phyloP scores from a whole-genome alignment of 768 basidiomycete genomes.

The Termitomyces sp. region DNA sequence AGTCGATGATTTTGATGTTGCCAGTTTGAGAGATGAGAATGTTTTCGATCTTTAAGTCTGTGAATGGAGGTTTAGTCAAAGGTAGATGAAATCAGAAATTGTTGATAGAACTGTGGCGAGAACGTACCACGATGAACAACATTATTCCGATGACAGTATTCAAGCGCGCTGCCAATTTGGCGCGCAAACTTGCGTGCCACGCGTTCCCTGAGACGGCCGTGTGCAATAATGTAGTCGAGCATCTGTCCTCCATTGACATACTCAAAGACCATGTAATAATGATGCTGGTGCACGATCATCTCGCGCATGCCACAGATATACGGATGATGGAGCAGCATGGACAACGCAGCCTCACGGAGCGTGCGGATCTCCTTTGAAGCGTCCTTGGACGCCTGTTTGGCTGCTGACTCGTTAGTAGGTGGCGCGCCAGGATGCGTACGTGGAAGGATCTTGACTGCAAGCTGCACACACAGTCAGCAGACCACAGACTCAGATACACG shows the following conservation, averaged over 20 bases:
- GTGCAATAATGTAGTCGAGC: conserved; percentile 99
- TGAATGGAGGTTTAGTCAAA: not conserved
- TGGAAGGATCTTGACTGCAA: conserved; percentile 98
- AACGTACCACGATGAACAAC: conserved; percentile 87
- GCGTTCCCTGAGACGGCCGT: conserved; percentile 90
- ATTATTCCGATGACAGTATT: conserved; percentile 96
- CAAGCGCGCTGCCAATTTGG: conserved; percentile 93
- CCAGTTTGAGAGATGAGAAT: conserved; percentile 98
- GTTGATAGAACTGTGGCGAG: not conserved
- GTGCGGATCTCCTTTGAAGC: conserved; percentile 96
- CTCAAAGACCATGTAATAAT: conserved; percentile 99
- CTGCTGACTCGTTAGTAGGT: conserved; percentile 39
- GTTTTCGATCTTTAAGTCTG: conserved; percentile 98
- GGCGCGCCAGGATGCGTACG: conserved; percentile 66
- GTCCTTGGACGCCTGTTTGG: conserved; percentile 82
- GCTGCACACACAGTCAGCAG: conserved; percentile 35
- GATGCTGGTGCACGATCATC: conserved; percentile 95
- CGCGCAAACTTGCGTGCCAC: conserved; percentile 96
- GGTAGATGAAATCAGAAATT: too few relatives aligned
- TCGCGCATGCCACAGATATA: conserved; percentile 99
- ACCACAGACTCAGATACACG: not conserved
- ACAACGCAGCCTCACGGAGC: conserved; percentile 91
- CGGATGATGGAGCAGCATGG: conserved; percentile 94
- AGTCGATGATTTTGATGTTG: conserved; percentile 99
- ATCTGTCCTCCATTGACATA: conserved; percentile 99